Percentiles rank a stretch among this genome's conserved stretches.
These are phyloP conservation scores for Amorphotheca resinae DNA, from an alignment of 495 filamentous ascomycete genomes.

Conservation along the genomic window DNA sequence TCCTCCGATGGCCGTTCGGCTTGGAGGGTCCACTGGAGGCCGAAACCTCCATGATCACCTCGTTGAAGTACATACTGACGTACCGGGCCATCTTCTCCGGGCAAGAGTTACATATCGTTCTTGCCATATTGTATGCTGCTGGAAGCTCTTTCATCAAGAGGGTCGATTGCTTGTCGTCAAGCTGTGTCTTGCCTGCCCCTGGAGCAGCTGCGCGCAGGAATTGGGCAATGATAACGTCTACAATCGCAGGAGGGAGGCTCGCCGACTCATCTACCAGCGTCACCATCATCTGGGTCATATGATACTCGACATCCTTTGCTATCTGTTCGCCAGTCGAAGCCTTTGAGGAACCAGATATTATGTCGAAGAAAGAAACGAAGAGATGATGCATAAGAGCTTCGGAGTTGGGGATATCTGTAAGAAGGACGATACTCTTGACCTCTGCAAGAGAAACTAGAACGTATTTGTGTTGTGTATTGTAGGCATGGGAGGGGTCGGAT, in stretches of 20 bases:
- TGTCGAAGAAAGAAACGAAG: constrained; percentile 84
- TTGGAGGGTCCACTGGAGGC: constrained; percentile 26
- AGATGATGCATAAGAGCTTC: constrained; percentile 66
- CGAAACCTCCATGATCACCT: constrained; percentile 84
- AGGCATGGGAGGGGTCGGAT: constrained; percentile 76
- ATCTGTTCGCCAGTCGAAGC: constrained; percentile 63
- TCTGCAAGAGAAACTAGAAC: constrained; percentile 80
- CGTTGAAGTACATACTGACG: constrained; percentile 93
- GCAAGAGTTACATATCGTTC: constrained; percentile 79
- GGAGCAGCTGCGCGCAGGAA: constrained; percentile 63
- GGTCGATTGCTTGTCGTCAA: constrained; percentile 63
- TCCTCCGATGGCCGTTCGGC: constrained; percentile 35
- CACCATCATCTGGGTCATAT: constrained; percentile 76
- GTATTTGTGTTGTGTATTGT: constrained; percentile 85
- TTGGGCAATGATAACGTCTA: constrained; percentile 92
- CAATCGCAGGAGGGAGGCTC: constrained; percentile 64
- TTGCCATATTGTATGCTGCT: constrained; percentile 90
- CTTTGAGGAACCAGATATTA: constrained; percentile 67
- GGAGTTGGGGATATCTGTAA: constrained; percentile 77
- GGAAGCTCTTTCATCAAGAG: constrained; percentile 75
- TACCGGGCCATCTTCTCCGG: constrained; percentile 88
- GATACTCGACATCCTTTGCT: constrained; percentile 80
- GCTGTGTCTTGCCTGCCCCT: constrained; percentile 40
- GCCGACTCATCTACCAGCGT: constrained; percentile 78
- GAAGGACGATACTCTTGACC: constrained; percentile 85